These are phyloP conservation scores for Physcomitrium patens DNA, from an alignment of 225 moss, liverwort and hornwort genomes.

Conservation along the genomic window DNA sequence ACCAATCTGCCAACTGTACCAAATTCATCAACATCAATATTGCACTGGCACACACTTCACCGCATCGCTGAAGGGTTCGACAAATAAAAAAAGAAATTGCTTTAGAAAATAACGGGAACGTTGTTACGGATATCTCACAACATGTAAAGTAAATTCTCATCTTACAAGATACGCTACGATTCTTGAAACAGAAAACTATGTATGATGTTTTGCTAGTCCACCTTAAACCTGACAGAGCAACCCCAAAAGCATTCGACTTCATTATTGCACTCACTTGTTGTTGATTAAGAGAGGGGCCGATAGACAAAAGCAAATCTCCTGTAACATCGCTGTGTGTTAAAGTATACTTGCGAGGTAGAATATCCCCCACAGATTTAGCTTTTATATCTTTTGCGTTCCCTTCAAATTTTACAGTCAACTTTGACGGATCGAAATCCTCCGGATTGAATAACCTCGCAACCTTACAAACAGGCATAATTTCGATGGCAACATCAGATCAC, in stretches of 20 bases:
- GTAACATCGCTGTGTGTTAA: slow-evolving; percentile 41
- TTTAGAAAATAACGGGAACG: neutral
- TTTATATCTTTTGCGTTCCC: slow-evolving; percentile 10
- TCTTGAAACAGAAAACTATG: neutral
- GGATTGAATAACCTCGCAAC: slow-evolving; percentile 33
- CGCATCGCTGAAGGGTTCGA: neutral
- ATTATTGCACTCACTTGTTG: slow-evolving; percentile 24
- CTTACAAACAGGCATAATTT: slow-evolving; percentile 12
- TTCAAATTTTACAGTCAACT: slow-evolving; percentile 26
- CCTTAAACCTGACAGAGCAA: neutral
- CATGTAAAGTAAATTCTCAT: neutral
- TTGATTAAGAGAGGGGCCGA: slow-evolving; percentile 26
- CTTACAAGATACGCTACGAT: neutral
- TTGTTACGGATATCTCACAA: neutral
- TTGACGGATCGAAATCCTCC: slow-evolving; percentile 33
- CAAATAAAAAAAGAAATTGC: neutral
- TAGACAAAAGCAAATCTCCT: slow-evolving; percentile 29
- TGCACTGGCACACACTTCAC: neutral
- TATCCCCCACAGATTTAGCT: slow-evolving; percentile 17
- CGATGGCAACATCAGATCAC: neutral
- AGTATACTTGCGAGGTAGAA: slow-evolving; percentile 33
- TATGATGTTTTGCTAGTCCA: neutral
- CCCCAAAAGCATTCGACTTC: neutral
- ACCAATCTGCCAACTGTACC: slow-evolving; percentile 37
- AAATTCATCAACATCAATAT: neutral